A percentile compares a stretch with the other conserved stretches of the same genome.
These are phyloP conservation scores for Pseudocercospora eumusae DNA, from an alignment of 2,329 filamentous ascomycete genomes.

Conservation along the genomic window DNA sequence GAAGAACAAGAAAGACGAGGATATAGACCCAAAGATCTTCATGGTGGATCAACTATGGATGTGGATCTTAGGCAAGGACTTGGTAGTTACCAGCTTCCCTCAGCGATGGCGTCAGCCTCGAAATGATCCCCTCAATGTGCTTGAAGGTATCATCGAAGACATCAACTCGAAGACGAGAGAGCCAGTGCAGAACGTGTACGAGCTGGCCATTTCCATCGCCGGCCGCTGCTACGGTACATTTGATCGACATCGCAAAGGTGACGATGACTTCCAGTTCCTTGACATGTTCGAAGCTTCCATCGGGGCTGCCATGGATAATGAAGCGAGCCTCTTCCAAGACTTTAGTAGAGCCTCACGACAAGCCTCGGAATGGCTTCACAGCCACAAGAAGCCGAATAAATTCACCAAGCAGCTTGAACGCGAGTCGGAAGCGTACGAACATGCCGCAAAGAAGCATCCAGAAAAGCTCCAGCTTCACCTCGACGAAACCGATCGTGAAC, in stretches of 20 bases:
- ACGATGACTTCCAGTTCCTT: constrained; percentile 64
- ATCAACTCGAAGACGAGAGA: constrained; percentile 66
- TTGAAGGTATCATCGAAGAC: constrained; percentile 64
- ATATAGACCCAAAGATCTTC: constrained; percentile 29
- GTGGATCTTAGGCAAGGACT: constrained; percentile 60
- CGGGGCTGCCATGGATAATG: constrained; percentile 49
- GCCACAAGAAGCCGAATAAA: constrained; percentile 23
- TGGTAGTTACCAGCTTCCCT: constrained; percentile 62
- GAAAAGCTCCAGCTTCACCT: constrained; percentile 9
- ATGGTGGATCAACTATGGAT: constrained; percentile 66
- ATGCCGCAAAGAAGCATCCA: constrained; percentile 49
- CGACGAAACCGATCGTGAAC: constrained; percentile 31
- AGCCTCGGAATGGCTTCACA: constrained; percentile 46
- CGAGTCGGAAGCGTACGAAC: constrained; percentile 24
- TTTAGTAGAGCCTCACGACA: constrained; percentile 62
- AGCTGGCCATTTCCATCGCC: constrained; percentile 62
- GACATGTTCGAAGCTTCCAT: constrained; percentile 62
- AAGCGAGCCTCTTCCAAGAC: constrained; percentile 55
- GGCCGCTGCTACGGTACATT: constrained; percentile 52
- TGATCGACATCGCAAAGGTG: constrained; percentile 53
- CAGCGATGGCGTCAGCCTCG: constrained; percentile 62
- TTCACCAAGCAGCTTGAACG: constrained; percentile 25
- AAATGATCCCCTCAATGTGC: constrained; percentile 63
- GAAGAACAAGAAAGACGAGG: constrained; percentile 21
- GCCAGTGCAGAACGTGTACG: constrained; percentile 61